These are phyloP conservation scores for Phytophthora citricola DNA, from an alignment of 352 stramenopile species.

Conservation along the genomic window DNA sequence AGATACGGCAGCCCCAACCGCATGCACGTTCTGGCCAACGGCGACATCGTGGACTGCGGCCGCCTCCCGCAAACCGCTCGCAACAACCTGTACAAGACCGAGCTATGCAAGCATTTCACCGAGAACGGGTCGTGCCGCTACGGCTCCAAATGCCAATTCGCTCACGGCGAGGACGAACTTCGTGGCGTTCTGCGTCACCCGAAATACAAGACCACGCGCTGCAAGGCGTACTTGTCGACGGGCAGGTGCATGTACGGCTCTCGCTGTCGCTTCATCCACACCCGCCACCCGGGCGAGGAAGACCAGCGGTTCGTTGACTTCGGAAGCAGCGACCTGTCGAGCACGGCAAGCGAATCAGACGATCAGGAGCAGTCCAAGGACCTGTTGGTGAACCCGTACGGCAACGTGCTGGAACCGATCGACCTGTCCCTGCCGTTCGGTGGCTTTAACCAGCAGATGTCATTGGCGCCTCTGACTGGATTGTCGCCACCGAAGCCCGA, in stretches of 20 bases:
- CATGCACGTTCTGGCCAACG: conserved; percentile 87
- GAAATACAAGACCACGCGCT: conserved; percentile 93
- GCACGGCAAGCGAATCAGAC: conserved; percentile 73
- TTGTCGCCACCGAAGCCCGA: conserved; percentile 30
- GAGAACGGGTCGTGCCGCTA: conserved; percentile 90
- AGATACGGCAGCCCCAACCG: conserved; percentile 57
- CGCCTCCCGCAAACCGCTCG: conserved; percentile 76
- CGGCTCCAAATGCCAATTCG: conserved; percentile 91
- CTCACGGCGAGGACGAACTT: conserved; percentile 86
- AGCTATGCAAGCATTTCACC: conserved; percentile 91
- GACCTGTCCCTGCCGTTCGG: conserved; percentile 71
- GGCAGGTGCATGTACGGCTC: conserved; percentile 90
- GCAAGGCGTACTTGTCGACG: conserved; percentile 88
- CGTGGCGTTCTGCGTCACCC: conserved; percentile 87
- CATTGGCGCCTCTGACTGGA: conserved; percentile 56
- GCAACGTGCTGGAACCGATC: conserved; percentile 60
- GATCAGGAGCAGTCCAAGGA: conserved; percentile 66
- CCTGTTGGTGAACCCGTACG: conserved; percentile 75
- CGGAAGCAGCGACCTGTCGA: conserved; percentile 53
- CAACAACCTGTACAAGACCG: conserved; percentile 93
- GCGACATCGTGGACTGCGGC: conserved; percentile 86
- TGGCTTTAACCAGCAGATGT: conserved; percentile 61
- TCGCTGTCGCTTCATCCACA: conserved; percentile 90
- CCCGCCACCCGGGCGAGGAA: conserved; percentile 35
- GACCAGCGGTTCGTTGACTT: conserved; percentile 47